Evolutionary conservation across 805 yeast genomes (phyloP), one percentile per base, ranked within the genome.

Genomic region (Clavispora carvajalis): DNA sequence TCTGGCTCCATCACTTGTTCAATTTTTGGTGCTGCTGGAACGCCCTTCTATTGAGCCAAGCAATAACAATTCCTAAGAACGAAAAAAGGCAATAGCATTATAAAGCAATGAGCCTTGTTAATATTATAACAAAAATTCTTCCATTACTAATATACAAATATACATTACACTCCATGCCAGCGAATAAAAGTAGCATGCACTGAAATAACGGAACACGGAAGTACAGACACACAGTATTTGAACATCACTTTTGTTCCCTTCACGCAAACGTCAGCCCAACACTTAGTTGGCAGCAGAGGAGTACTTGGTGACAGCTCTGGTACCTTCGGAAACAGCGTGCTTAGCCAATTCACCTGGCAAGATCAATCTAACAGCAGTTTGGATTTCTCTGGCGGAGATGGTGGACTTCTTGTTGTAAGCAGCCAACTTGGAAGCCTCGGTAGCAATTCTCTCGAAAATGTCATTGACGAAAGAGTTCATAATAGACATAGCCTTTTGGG

Each of bases 1-100:
- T 77, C 60, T 86, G 90, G 85, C 63, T 89, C 35, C 93, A 89
- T 52, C 85, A 85, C 55, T 59, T 88, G 38, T 73, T 84, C 40
- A 88, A 88, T 58, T 57, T 82, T 13, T 62, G 81, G 39, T 72
- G 80, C 57, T 73, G 82, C 34, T 69, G 82, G 73, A 48, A 16
- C 31, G 19, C 16, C 16, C 21, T 38, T n/a, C 21, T 23, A 10
- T 13, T 12, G 10, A 5, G 22, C 24, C 42, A 28, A 16, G 18
- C 31, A 5, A 10, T 28, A 11, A 28, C 19, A 7, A 3, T 28
- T 16, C 31, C 31, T 13, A 28, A 15, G 10, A n/a, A 6, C n/a
- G 26, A 22, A 13, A 33, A 33, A 22, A 12, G 22, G 10, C 17
- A 12, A 22, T 22, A 29, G 18, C 22, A 10, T 8, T 22, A 17